These are phyloP conservation scores for Boletus tomentosulus DNA, from an alignment of 768 basidiomycete species.

Conservation along the genomic window DNA sequence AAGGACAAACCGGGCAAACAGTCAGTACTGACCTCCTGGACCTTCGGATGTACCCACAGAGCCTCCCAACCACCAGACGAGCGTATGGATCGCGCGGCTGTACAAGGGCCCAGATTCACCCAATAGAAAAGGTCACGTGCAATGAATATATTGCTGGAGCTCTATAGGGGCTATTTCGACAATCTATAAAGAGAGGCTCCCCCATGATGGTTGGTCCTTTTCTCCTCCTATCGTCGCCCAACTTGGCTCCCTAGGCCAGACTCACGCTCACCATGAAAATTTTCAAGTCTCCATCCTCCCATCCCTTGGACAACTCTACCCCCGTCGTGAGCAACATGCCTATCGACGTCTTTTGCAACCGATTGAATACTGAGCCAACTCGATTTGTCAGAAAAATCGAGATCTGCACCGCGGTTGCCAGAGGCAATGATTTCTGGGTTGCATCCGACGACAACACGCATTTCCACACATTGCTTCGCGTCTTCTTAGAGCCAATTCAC, in stretches of 20 bases:
- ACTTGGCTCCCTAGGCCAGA: background rate
- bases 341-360: constrained; percentile 2
- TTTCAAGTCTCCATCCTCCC: constrained; percentile 3
- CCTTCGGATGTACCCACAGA: too few relatives aligned
- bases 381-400: constrained; percentile 9
- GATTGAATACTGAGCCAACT: background rate
- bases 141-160: background rate
- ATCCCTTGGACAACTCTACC: background rate
- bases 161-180: background rate
- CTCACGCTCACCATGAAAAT: background rate
- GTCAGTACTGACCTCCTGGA: too few relatives aligned
- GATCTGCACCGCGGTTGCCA: constrained; percentile 3
- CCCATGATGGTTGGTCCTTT: background rate
- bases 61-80: too few relatives aligned
- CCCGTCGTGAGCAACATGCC: constrained; percentile 3
- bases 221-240: background rate
- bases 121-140: background rate
- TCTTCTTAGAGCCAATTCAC: background rate
- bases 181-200: background rate
- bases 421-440: background rate
- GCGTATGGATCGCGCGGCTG: too few relatives aligned
- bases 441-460: background rate
- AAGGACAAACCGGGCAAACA: too few relatives aligned
- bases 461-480: constrained; percentile 8
- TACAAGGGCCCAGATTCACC: too few relatives aligned